Conservation (phyloP, 345 rosid species). For the Boechera retrofracta region DNA sequence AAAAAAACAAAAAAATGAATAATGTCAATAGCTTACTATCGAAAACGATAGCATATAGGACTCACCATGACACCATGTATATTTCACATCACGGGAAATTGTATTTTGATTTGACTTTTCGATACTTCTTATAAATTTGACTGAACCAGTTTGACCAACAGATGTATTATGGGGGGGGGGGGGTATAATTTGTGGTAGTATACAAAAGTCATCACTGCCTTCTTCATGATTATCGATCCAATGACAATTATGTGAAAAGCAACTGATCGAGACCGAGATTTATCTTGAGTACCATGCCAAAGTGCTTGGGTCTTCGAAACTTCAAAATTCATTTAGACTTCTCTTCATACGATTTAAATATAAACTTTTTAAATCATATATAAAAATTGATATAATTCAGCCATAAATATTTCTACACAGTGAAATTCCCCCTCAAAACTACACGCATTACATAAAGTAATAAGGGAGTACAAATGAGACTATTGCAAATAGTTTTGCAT, state of each 20-base stretch:
- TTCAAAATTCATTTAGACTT: not conserved
- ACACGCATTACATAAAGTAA: not conserved
- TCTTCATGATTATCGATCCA: not conserved
- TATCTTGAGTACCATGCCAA: not conserved
- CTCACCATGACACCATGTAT: slow-evolving; percentile 27
- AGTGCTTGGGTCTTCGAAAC: not conserved
- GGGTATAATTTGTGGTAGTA: not conserved
- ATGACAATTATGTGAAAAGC: not conserved
- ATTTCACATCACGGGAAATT: slow-evolving; percentile 46
- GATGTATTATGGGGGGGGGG: slow-evolving; percentile 5
- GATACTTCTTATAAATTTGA: slow-evolving; percentile 33
- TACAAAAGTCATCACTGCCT: slow-evolving; percentile 1
- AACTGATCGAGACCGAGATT: slow-evolving; percentile 1
- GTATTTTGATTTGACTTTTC: slow-evolving; percentile 45
- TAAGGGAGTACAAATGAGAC: not conserved
- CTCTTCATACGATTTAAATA: not conserved
- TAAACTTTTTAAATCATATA: not conserved
- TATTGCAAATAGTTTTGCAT: slow-evolving; percentile 12
- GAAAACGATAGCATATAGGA: slow-evolving; percentile 38
- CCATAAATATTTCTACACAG: not conserved
- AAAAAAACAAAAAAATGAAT: not conserved
- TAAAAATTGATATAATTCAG: not conserved
- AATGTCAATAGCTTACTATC: slow-evolving; percentile 23
- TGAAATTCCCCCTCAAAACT: not conserved
- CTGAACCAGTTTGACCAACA: slow-evolving; percentile 43